Conservation (phyloP, 805 yeast species). For the Cyberlindnera veronae region DNA sequence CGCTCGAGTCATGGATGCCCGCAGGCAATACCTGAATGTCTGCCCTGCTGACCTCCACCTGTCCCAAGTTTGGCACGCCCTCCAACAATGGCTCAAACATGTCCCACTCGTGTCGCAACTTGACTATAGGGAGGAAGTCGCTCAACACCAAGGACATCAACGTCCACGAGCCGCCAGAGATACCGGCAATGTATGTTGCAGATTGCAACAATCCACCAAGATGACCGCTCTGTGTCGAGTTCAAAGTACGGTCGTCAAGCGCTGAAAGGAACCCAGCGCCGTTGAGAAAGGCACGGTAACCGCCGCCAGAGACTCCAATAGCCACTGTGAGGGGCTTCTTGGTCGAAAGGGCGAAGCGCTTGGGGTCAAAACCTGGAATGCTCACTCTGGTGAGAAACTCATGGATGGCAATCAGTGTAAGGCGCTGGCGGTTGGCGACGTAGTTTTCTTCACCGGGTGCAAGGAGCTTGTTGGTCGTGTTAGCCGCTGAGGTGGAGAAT, state of each 20-base stretch:
- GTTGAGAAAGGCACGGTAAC: constrained; percentile 80
- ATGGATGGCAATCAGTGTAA: constrained; percentile 30
- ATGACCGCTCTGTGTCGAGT: constrained; percentile 47
- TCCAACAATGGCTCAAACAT: constrained; percentile 45
- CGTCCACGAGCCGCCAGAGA: constrained; percentile 86
- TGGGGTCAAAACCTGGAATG: constrained; percentile 34
- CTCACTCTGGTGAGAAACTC: constrained; percentile 30
- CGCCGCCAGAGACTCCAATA: constrained; percentile 78
- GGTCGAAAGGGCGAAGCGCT: constrained; percentile 21
- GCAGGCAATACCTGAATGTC: constrained; percentile 27
- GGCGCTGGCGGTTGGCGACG: constrained; percentile 28
- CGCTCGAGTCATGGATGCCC: constrained; percentile 19
- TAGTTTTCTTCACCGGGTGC: constrained; percentile 24
- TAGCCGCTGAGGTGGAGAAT: constrained; percentile 1
- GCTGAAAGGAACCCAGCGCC: constrained; percentile 87
- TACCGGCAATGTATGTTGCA: constrained; percentile 67
- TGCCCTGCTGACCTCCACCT: constrained; percentile 29
- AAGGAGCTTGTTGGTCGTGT: not conserved
- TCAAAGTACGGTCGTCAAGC: constrained; percentile 65
- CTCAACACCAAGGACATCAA: constrained; percentile 37
- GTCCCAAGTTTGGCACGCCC: constrained; percentile 56
- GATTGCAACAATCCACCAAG: constrained; percentile 74
- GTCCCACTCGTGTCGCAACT: constrained; percentile 38
- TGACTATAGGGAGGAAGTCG: constrained; percentile 37
- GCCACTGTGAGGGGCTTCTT: constrained; percentile 43